Evolutionary conservation across 371 early-diverging fungal species (phyloP).

Genomic region (Umbelopsis sp.): DNA sequence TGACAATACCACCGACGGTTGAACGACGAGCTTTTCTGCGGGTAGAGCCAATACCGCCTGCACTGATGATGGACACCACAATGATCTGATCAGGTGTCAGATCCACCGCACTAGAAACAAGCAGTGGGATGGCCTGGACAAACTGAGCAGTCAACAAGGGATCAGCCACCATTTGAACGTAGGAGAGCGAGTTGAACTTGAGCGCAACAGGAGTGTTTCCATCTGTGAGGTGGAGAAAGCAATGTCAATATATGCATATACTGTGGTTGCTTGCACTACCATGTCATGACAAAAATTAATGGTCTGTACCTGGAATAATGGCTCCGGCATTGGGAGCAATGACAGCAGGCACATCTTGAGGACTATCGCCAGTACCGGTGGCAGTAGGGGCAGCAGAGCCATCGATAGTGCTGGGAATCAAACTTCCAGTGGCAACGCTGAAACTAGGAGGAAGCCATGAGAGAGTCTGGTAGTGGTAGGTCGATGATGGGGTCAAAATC

Average conservation of each 20-base stretch:
- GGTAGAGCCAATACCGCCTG: constrained; percentile 14
- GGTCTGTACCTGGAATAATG: constrained; percentile 41
- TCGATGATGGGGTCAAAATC: constrained; percentile 23
- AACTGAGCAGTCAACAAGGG: constrained; percentile 50
- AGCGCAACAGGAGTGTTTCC: constrained; percentile 26
- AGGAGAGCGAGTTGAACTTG: constrained; percentile 49
- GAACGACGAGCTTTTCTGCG: neutral
- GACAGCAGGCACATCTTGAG: constrained; percentile 36
- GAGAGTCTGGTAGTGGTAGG: constrained; percentile 35
- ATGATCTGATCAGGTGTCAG: constrained; percentile 46
- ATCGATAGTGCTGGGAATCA: neutral
- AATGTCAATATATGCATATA: neutral
- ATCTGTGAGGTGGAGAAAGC: neutral
- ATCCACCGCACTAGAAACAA: constrained; percentile 33
- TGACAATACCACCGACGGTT: constrained; percentile 31
- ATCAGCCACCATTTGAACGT: constrained; percentile 47
- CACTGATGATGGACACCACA: constrained; percentile 45
- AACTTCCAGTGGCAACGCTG: neutral
- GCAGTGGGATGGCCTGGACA: constrained; percentile 43
- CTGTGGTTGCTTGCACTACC: neutral
- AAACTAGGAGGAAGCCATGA: constrained; percentile 20
- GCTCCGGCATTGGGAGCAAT: constrained; percentile 53
- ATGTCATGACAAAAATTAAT: neutral
- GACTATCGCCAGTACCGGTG: neutral
- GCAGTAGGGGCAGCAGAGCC: neutral